Evolutionary conservation across 169 alveolate species (phyloP), one percentile per base, ranked within the genome.

Genomic region (Eimeria necatrix): DNA sequence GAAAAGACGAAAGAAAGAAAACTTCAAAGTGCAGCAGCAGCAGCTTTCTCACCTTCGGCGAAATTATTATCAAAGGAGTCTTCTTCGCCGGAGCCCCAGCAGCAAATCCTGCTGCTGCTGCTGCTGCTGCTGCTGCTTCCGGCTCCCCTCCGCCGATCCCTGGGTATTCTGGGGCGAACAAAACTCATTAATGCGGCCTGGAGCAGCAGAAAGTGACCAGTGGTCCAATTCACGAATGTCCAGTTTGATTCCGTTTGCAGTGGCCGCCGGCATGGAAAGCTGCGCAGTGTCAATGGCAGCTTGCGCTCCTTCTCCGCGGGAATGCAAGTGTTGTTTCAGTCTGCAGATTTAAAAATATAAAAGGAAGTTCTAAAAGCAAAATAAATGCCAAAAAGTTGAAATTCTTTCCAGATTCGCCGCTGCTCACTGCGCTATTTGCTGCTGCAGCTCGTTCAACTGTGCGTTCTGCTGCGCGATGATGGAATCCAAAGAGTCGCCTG

Each of bases 31-130:
- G 41, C 41, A 32, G 41, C 41, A 32, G 41, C 41, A 32, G 41
- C 41, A 32, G 41, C 41, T 14, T 14, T 1, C 80, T 12, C 18
- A 90, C 94, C 49, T 90, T 90, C 22, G 94, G 94, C 8, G 94
- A 52, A 12, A 90, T 73, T 4, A 90, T 90, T 16, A 90, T 90
- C 10, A 90, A 51, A 5, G 94, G 94, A 7, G 94, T 90, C 46
- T 90, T 90, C 56, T 18, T 10, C 5, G 78, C 49, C 46, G 49
- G 61, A 9, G 81, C 89, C 10, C 86, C 94, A 0, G 86, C 9
- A 22, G 71, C n/a, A 10, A 41, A 22, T 20, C 64, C 94, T 46
- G 90, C 52, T 6, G 64, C 89, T 32, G 70, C 94, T 18, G 26
- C 94, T 18, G 26, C 94, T 18, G 94, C 18, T 81, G 41, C 70